A percentile compares a stretch with the other conserved stretches of the same genome.
Conservation (phyloP, 768 basidiomycete species). For the Exidia glandulosa region DNA sequence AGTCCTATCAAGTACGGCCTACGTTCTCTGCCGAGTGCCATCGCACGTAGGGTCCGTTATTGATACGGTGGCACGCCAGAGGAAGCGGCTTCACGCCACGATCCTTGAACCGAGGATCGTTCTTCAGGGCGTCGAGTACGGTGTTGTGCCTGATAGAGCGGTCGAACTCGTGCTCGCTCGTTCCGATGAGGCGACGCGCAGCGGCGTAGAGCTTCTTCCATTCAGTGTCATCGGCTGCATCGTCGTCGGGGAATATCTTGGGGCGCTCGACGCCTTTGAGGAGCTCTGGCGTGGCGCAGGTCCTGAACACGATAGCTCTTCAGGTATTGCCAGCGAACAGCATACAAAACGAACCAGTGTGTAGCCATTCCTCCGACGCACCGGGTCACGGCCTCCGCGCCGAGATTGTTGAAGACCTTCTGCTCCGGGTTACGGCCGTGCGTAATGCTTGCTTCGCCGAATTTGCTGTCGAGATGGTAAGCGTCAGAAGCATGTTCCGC, state of each 20-base stretch:
- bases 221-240: neutral
- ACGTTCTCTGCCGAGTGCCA: slow-evolving; percentile 12
- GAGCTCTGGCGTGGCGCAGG: slow-evolving; percentile 13
- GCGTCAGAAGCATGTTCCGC: too few species aligned
- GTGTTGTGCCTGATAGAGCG: slow-evolving; percentile 15
- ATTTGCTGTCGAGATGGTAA: slow-evolving; percentile 1
- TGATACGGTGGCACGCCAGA: slow-evolving; percentile 13
- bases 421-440: slow-evolving; percentile 9
- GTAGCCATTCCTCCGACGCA: slow-evolving; percentile 17
- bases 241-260: slow-evolving; percentile 1
- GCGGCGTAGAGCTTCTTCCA: slow-evolving; percentile 12
- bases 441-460: neutral
- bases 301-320: slow-evolving; percentile 1
- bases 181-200: slow-evolving; percentile 12
- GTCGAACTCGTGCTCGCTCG: slow-evolving; percentile 9
- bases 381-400: slow-evolving; percentile 14
- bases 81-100: slow-evolving; percentile 10
- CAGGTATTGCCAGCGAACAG: neutral
- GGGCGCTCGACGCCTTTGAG: slow-evolving; percentile 8
- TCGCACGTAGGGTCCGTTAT: slow-evolving; percentile 10
- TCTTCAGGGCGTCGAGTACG: slow-evolving; percentile 10
- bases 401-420: slow-evolving; percentile 11
- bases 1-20: neutral
- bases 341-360: slow-evolving; percentile 8
- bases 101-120: slow-evolving; percentile 1